phyloP scores from a whole-genome alignment of 2,329 filamentous ascomycete species.

The Tricladium varicosporioides region DNA sequence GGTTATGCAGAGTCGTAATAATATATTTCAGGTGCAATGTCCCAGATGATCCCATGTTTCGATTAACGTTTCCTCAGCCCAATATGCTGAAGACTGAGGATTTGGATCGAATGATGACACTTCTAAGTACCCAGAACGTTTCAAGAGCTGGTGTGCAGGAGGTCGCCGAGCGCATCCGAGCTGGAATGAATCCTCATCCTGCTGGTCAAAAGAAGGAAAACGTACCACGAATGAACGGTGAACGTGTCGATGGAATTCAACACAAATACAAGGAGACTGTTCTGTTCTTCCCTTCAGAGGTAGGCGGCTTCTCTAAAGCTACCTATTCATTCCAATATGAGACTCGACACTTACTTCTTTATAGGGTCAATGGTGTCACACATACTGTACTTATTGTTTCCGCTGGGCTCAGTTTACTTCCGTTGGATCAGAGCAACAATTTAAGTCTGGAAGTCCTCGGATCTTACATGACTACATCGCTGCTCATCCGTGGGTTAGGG shows the following conservation, averaged over 20 bases:
- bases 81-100: not conserved
- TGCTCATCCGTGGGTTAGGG: not conserved
- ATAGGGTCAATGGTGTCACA: conserved; percentile 13
- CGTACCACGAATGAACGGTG: conserved; percentile 4
- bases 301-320: not conserved
- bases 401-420: conserved; percentile 9
- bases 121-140: not conserved
- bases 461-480: conserved; percentile 1
- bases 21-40: conserved; percentile 1
- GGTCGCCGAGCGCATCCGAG: not conserved
- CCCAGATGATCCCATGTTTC: conserved; percentile 2
- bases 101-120: not conserved
- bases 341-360: not conserved
- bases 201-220: conserved; percentile 8
- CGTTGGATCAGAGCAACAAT: conserved; percentile 1
- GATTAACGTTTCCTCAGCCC: conserved; percentile 6
- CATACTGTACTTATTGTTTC: conserved; percentile 11
- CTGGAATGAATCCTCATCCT: conserved; percentile 9
- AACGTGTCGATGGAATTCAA: conserved; percentile 1
- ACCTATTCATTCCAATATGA: not conserved
- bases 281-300: conserved; percentile 11
- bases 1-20: not conserved
- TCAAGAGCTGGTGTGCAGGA: too few relatives aligned
- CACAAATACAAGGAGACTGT: conserved; percentile 12
- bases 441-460: not conserved